A percentile compares a stretch with the other conserved stretches of the same genome.
phyloP scores from a whole-genome alignment of 1,284 basidiomycete species.

The Mycocalia duriaeana region DNA sequence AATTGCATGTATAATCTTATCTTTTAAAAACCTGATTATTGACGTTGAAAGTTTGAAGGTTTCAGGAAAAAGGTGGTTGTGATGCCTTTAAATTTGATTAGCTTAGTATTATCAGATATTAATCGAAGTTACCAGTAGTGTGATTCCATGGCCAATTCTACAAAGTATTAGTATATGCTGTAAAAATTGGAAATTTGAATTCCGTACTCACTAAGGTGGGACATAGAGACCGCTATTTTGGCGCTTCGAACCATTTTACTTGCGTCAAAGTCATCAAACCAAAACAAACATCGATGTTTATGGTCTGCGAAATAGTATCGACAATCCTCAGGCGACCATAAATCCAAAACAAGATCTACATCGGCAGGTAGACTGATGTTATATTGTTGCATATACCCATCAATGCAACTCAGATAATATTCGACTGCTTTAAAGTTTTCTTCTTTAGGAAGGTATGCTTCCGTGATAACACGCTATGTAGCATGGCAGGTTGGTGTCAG shows the following conservation, averaged over 20 bases:
- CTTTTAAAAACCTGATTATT: neutral
- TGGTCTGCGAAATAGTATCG: slow-evolving; percentile 42
- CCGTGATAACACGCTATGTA: slow-evolving; percentile 24
- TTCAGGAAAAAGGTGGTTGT: neutral
- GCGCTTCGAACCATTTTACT: slow-evolving; percentile 19
- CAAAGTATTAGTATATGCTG: neutral
- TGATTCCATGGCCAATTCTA: neutral
- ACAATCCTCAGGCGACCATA: slow-evolving; percentile 16
- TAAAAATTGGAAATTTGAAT: neutral
- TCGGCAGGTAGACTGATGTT: slow-evolving; percentile 13
- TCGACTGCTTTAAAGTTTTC: slow-evolving; percentile 13
- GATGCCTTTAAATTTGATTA: neutral
- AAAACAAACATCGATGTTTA: slow-evolving; percentile 28
- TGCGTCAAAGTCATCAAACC: slow-evolving; percentile 29
- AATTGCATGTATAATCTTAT: neutral
- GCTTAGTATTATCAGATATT: neutral
- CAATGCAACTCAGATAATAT: slow-evolving; percentile 16
- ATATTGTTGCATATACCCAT: slow-evolving; percentile 15
- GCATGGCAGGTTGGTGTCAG: slow-evolving; percentile 6
- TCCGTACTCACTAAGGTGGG: slow-evolving; percentile 34
- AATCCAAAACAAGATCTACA: slow-evolving; percentile 29
- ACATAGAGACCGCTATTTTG: slow-evolving; percentile 22
- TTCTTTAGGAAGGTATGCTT: slow-evolving; percentile 23
- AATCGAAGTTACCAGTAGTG: neutral
- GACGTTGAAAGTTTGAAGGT: neutral